Percentiles rank a stretch among this genome's conserved stretches.
Evolutionary conservation across 768 basidiomycete species (phyloP).

Genomic region (Mycena alexandri): DNA sequence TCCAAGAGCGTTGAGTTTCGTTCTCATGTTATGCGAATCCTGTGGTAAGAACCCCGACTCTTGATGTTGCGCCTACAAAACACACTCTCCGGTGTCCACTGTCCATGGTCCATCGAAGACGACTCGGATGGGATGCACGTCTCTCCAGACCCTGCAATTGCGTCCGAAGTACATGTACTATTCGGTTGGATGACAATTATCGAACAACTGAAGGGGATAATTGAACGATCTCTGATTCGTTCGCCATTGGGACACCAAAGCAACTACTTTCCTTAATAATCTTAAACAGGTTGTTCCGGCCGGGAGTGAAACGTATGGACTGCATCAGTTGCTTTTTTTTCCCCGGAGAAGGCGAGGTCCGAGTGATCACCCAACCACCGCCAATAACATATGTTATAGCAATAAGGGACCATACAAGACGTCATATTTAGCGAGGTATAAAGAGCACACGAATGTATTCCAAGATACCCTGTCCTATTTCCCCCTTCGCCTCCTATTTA

Average conservation of each 20-base stretch:
- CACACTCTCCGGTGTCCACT: not conserved
- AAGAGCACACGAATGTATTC: not conserved
- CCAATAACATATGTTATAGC: not conserved
- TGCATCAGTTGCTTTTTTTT: not conserved
- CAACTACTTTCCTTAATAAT: not conserved
- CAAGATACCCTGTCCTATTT: not conserved
- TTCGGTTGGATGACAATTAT: too few species aligned
- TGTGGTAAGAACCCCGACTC: not conserved
- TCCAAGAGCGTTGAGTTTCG: not conserved
- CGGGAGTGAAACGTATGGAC: not conserved
- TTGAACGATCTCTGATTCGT: too few species aligned
- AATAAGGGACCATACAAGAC: not conserved
- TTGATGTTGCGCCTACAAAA: constrained; percentile 14
- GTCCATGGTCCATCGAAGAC: too few species aligned
- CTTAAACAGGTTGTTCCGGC: constrained; percentile 16
- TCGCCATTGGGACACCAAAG: not conserved
- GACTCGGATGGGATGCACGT: too few species aligned
- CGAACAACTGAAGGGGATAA: too few species aligned
- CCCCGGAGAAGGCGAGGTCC: not conserved
- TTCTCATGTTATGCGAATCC: constrained; percentile 10
- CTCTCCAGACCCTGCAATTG: too few species aligned
- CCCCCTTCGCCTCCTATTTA: too few species aligned
- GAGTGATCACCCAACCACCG: not conserved
- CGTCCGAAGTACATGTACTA: too few species aligned
- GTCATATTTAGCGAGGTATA: constrained; percentile 18